A percentile compares a stretch with the other conserved stretches of the same genome.
Evolutionary conservation across 148 eudicot genomes (phyloP).

Genomic region (Rhododendron griersonianum): DNA sequence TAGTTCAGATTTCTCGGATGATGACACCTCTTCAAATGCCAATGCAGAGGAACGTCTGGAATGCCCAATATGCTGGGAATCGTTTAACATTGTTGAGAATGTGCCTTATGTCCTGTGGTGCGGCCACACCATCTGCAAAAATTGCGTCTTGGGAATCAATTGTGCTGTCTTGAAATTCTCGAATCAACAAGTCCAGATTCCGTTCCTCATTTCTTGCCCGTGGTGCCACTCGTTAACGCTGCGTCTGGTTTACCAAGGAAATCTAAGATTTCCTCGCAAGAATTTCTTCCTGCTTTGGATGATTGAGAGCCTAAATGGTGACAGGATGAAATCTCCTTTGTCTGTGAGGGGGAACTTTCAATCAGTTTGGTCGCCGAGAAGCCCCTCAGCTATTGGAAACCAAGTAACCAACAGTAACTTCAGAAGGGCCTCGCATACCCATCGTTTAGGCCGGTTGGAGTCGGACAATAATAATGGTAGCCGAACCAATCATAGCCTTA

Average conservation of each 20-base stretch:
- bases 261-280: slow-evolving; percentile 60
- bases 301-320: slow-evolving; percentile 74
- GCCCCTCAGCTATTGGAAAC: slow-evolving; percentile 28
- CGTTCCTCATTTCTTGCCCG: slow-evolving; percentile 65
- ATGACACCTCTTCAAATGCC: slow-evolving; percentile 50
- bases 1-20: slow-evolving; percentile 54
- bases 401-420: slow-evolving; percentile 18
- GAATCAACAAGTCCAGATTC: slow-evolving; percentile 53
- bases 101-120: slow-evolving; percentile 73
- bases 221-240: slow-evolving; percentile 61
- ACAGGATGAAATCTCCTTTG: slow-evolving; percentile 43
- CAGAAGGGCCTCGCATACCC: slow-evolving; percentile 21
- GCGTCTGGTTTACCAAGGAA: slow-evolving; percentile 53
- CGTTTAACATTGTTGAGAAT: slow-evolving; percentile 54
- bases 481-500: slow-evolving; percentile 8
- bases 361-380: slow-evolving; percentile 32
- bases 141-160: slow-evolving; percentile 61
- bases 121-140: slow-evolving; percentile 77
- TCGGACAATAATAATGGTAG: slow-evolving; percentile 8
- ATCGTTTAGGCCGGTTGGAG: slow-evolving; percentile 18
- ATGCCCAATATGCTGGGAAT: slow-evolving; percentile 75
- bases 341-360: slow-evolving; percentile 33
- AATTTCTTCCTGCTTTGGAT: slow-evolving; percentile 84
- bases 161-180: slow-evolving; percentile 48
- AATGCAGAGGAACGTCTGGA: slow-evolving; percentile 68